A percentile compares a stretch with the other conserved stretches of the same genome.
These are phyloP conservation scores for Colletotrichum caudatum DNA, from an alignment of 2,329 filamentous ascomycete species.

Conservation along the genomic window DNA sequence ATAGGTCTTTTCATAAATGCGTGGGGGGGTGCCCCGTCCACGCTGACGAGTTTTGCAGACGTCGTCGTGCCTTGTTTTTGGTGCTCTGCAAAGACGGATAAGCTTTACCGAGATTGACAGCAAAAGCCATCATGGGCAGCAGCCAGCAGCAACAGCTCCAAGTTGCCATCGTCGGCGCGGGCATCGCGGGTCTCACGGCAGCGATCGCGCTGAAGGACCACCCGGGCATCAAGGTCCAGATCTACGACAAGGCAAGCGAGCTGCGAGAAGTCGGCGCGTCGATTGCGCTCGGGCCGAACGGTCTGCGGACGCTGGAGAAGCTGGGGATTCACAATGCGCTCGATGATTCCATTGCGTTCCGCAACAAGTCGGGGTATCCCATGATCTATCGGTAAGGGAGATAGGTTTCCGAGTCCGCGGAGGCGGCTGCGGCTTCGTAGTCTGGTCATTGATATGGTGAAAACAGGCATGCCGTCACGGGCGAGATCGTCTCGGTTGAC, in stretches of 20 bases:
- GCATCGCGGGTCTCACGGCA: constrained; percentile 62
- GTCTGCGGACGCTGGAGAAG: constrained; percentile 63
- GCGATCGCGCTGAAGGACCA: constrained; percentile 59
- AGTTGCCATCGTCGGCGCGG: constrained; percentile 62
- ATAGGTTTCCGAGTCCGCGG: not conserved
- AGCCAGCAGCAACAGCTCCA: constrained; percentile 46
- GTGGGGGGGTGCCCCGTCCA: not conserved
- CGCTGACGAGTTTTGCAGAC: not conserved
- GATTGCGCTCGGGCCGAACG: constrained; percentile 65
- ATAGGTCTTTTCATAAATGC: constrained; percentile 21
- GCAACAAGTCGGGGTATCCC: constrained; percentile 55
- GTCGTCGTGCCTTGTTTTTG: not conserved
- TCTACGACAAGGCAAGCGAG: constrained; percentile 62
- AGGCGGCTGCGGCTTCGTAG: too few relatives aligned
- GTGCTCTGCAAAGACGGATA: not conserved
- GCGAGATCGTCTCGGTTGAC: constrained; percentile 60
- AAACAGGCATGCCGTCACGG: constrained; percentile 55
- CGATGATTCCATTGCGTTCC: constrained; percentile 54
- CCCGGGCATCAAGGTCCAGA: constrained; percentile 56
- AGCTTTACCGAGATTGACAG: not conserved
- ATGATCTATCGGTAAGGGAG: constrained; percentile 58
- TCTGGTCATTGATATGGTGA: not conserved
- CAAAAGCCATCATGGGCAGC: constrained; percentile 1
- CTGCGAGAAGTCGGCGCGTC: constrained; percentile 62
- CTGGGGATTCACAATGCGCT: constrained; percentile 62